Conservation (phyloP, 164 flowering plant genomes). For the Kalanchoe fedtschenkoi region DNA sequence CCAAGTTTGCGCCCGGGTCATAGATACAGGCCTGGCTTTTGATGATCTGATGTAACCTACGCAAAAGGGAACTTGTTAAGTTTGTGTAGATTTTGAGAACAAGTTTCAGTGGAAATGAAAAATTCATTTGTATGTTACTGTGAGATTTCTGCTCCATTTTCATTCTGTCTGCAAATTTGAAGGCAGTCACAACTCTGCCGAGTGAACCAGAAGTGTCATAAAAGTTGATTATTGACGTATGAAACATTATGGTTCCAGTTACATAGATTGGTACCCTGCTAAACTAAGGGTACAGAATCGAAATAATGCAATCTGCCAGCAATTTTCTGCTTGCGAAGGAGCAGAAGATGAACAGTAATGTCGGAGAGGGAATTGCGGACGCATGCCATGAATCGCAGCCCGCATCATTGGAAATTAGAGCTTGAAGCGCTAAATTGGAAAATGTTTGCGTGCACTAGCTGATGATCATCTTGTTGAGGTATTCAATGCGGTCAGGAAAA, state of each 20-base stretch:
- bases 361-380: neutral
- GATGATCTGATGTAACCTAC: neutral
- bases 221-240: neutral
- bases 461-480: constrained; percentile 76
- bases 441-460: constrained; percentile 23
- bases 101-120: neutral
- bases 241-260: neutral
- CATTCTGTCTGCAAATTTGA: too few species aligned
- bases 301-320: neutral
- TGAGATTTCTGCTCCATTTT: neutral
- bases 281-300: neutral
- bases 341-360: neutral
- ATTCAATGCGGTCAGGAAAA: constrained; percentile 74
- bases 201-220: too few species aligned
- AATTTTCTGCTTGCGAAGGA: neutral
- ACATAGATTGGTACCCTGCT: neutral
- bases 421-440: neutral
- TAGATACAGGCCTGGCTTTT: constrained; percentile 13
- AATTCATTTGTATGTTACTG: neutral
- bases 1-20: constrained; percentile 72
- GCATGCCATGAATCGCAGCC: neutral
- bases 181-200: too few species aligned
- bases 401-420: neutral
- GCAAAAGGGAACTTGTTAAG: neutral
- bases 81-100: neutral